These are phyloP conservation scores for Taiozyma onychis DNA, from an alignment of 1,139 yeast genomes.

Conservation along the genomic window DNA sequence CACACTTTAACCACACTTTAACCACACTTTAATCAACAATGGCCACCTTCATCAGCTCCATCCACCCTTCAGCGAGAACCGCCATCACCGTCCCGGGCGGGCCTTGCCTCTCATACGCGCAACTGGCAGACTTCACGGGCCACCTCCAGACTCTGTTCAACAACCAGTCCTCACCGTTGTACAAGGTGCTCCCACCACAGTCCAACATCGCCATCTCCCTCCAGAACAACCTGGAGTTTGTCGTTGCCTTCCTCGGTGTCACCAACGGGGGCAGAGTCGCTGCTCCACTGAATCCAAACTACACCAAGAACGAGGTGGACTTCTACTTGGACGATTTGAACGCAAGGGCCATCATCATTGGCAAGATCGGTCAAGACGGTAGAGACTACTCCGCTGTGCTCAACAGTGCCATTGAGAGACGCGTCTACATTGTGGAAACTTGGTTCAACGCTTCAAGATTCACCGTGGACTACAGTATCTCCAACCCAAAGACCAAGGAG, in stretches of 20 bases:
- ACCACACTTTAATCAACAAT: background rate
- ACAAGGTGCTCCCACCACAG: slow-evolving; percentile 27
- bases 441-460: slow-evolving; percentile 35
- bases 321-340: slow-evolving; percentile 55
- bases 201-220: slow-evolving; percentile 52
- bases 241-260: slow-evolving; percentile 46
- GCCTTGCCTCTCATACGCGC: slow-evolving; percentile 30
- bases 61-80: slow-evolving; percentile 29
- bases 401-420: slow-evolving; percentile 42
- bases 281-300: slow-evolving; percentile 60
- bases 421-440: slow-evolving; percentile 44
- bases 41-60: slow-evolving; percentile 15
- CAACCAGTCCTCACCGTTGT: slow-evolving; percentile 34
- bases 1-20: background rate
- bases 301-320: slow-evolving; percentile 53
- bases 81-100: slow-evolving; percentile 37
- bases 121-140: slow-evolving; percentile 34
- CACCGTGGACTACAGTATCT: slow-evolving; percentile 37
- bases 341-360: slow-evolving; percentile 50
- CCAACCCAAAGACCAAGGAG: slow-evolving; percentile 25
- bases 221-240: slow-evolving; percentile 53
- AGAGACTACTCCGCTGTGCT: slow-evolving; percentile 36
- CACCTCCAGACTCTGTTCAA: slow-evolving; percentile 38
- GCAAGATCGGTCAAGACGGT: slow-evolving; percentile 36
- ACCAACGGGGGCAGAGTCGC: slow-evolving; percentile 51